Base-by-base conservation (phyloP, 2,329 filamentous ascomycete species). In the Colletotrichum liriopes region DNA sequence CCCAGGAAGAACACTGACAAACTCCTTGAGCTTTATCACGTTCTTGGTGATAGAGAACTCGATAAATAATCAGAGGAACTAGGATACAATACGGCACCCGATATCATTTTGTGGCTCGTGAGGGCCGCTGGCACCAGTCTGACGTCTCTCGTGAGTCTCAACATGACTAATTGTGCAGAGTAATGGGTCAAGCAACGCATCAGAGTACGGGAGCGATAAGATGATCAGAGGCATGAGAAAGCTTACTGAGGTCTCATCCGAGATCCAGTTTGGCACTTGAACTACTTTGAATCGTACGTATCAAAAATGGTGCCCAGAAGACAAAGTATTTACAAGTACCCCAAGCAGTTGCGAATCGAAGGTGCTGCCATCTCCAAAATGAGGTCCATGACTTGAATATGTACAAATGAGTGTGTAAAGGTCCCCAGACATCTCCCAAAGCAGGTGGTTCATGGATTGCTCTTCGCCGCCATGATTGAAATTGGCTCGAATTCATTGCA, bases 1-100 rank as follows among this genome's bases (percentile, higher is more conserved):
- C 35, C 80, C 77, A 0, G 78, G 77, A 67, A 77, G 69, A 26
- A 80, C 75, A 32, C 80, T 79, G 58, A 81, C 81, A 16, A 72
- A 69, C 9, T 78, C 69, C 20, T 77, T 65, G 1, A 78, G 37
- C 0, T 78, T 76, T 0, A 78, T 75, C 0, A 76, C 78, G 41
- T 78, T 75, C 26, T 78, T 78, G 3, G 77, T 73, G 0, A 75
- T 61, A 0, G 76, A 77, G n/a, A 78, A 78, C 52, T 77, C 77
- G 23, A 75, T 78, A 8, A 78, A 72, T 1, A 76, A 76, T 35
- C 77, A 78, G 3, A 76, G 76, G 39, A 78, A 78, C 5, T 77
- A 74, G 1, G 76, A 76, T 32, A 3, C 29, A 11, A 74, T 67
- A 14, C 29, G 76, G 20, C 75, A 16, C 37, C 63, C 62, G 37